phyloP scores from a whole-genome alignment of 2,329 filamentous ascomycete genomes.

The Alternaria hordeiaustralica region DNA sequence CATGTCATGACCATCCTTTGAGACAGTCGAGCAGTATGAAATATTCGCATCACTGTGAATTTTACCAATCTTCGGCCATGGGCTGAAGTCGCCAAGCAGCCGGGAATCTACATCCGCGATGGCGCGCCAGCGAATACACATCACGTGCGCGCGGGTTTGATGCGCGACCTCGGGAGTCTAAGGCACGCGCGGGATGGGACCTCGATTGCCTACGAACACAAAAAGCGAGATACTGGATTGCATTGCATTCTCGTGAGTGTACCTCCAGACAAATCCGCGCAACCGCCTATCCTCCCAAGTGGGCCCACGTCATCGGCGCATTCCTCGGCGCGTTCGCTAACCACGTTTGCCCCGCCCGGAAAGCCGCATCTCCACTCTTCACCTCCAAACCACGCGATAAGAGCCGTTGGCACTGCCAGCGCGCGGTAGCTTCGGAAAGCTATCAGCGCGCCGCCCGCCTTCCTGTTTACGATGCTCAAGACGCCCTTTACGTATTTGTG shows the following conservation, averaged over 20 bases:
- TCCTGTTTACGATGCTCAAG: not conserved
- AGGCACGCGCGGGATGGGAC: not conserved
- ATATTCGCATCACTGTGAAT: not conserved
- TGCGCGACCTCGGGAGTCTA: not conserved
- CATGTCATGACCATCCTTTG: not conserved
- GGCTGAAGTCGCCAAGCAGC: not conserved
- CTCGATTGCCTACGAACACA: not conserved
- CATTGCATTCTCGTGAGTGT: not conserved
- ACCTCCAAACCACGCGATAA: constrained; percentile 8
- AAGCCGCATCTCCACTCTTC: constrained; percentile 2
- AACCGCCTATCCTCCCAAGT: not conserved
- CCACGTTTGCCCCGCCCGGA: not conserved
- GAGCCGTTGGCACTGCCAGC: not conserved
- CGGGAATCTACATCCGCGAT: not conserved
- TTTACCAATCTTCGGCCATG: not conserved
- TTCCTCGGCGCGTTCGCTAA: not conserved
- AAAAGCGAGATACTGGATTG: not conserved
- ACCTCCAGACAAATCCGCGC: not conserved
- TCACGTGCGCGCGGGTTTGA: not conserved
- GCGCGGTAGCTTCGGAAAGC: not conserved
- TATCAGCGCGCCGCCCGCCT: not conserved
- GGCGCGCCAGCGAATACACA: too few relatives aligned
- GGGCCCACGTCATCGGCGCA: not conserved
- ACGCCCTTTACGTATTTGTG: constrained; percentile 4
- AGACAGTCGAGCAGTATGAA: not conserved